Evolutionary conservation across 306 rosid genomes (phyloP), one percentile per base, ranked within the genome.

Genomic region (Cajanus cajan): DNA sequence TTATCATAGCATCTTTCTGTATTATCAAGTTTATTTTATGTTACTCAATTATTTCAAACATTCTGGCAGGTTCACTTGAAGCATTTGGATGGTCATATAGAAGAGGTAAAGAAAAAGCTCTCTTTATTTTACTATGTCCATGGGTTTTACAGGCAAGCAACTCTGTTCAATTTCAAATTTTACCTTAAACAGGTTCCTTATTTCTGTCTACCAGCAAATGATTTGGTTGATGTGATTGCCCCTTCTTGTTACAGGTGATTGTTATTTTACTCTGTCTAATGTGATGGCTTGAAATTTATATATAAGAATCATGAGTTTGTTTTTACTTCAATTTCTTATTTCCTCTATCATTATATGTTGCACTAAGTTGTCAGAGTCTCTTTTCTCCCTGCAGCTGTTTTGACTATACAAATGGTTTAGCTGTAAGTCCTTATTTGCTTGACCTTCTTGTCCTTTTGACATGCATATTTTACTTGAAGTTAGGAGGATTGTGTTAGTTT

Each of bases 161-260:
- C 80, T 87, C 81, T 76, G 85, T 65, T 82, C 59, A 39, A 59
- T 76, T 84, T 85, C 74, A 58, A 62, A 76, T 51, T 83, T 81
- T 83, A 45, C 81, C 86, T 80, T 58, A 54, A 80, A 74, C 97
- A 94, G 98, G 97, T 94, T 82, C 98, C 98, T 61, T 94, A 94
- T 90, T 94, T 94, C 93, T 90, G 93, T 76, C 92, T 94, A 66
- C 98, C 98, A 18, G 97, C 98, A 78, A 94, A 94, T 88, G 97
- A 94, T 16, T 93, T 94, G 77, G 97, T 92, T 61, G 98, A 94
- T 79, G 98, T 94, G 77, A 94, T 94, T 76, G 98, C 98, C 68
- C 98, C 97, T 62, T 94, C 98, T 84, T 94, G 98, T 87, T 94
- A 92, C 82, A 94, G 98, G 98, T 94, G 82, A 52, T 80, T 73